A percentile compares a stretch with the other conserved stretches of the same genome.
Evolutionary conservation across 192 early-diverging fungal genomes (phyloP).

Genomic region (Podila epigama): DNA sequence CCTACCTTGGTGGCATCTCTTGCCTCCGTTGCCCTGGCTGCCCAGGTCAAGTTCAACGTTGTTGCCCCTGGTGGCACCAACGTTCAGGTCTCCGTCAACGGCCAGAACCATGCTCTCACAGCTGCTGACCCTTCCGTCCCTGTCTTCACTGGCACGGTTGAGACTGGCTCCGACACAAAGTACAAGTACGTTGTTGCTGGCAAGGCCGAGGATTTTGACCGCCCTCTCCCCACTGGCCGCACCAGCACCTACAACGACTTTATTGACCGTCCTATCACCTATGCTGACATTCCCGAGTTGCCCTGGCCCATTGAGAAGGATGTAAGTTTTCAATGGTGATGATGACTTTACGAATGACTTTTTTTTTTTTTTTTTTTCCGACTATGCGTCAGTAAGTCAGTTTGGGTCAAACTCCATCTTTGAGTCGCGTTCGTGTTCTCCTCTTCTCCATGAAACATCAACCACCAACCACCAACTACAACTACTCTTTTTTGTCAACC

Average conservation of each 20-base stretch:
- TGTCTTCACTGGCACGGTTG: constrained; percentile 47
- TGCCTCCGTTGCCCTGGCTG: constrained; percentile 37
- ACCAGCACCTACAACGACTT: constrained; percentile 52
- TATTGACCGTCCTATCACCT: constrained; percentile 50
- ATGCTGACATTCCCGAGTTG: constrained; percentile 54
- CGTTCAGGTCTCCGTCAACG: constrained; percentile 50
- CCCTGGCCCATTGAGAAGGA: constrained; percentile 40
- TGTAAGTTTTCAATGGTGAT: constrained; percentile 2
- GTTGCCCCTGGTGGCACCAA: constrained; percentile 50
- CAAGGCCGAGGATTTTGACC: constrained; percentile 49
- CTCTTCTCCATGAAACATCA: too few species aligned
- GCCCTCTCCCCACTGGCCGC: constrained; percentile 24
- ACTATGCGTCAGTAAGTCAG: too few species aligned
- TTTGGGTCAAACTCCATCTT: too few species aligned
- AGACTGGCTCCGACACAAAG: constrained; percentile 30
- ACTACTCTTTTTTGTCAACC: too few species aligned
- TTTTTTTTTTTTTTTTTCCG: not conserved
- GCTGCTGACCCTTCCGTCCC: constrained; percentile 48
- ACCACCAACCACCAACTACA: too few species aligned
- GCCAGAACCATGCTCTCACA: constrained; percentile 27
- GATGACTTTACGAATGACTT: not conserved
- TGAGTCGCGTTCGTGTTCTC: too few species aligned
- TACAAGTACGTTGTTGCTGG: constrained; percentile 55
- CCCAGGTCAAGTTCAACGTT: constrained; percentile 51
- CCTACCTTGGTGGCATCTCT: constrained; percentile 24